Evolutionary conservation across 805 yeast species (phyloP).

Genomic region (Myxozyma melibiosi): DNA sequence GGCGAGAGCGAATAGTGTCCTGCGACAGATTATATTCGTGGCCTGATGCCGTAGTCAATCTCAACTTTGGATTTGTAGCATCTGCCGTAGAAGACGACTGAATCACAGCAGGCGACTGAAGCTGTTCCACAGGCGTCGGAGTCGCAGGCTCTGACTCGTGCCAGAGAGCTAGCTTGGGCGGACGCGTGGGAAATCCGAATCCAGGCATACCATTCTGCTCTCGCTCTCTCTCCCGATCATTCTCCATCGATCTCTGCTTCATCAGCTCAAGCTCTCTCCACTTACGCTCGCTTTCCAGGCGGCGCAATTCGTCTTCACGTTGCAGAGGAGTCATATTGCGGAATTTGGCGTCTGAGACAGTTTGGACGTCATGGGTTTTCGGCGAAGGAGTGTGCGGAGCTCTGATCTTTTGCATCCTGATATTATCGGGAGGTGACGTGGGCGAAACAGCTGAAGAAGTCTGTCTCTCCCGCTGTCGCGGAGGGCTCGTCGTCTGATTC

Average conservation of each 20-base stretch:
- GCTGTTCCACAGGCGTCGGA: neutral
- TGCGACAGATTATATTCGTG: slow-evolving; percentile 25
- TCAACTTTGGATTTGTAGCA: slow-evolving; percentile 7
- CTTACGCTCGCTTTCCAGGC: slow-evolving; percentile 13
- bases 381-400: too few relatives aligned
- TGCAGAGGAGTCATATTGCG: slow-evolving; percentile 19
- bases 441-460: too few relatives aligned
- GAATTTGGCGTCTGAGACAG: neutral
- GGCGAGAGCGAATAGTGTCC: slow-evolving; percentile 12
- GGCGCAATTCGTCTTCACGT: slow-evolving; percentile 4
- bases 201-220: neutral
- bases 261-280: slow-evolving; percentile 20
- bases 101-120: neutral
- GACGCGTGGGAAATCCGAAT: neutral
- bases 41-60: slow-evolving; percentile 29
- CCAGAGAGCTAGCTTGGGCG: neutral
- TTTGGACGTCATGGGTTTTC: too few relatives aligned
- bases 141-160: neutral
- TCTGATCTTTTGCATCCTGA: too few relatives aligned
- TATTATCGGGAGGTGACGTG: too few relatives aligned
- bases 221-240: neutral
- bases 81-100: neutral
- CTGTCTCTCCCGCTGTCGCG: too few relatives aligned
- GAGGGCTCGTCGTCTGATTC: too few relatives aligned
- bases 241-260: neutral